Conservation (phyloP, 495 filamentous ascomycete species). For the Tricharina praecox region DNA sequence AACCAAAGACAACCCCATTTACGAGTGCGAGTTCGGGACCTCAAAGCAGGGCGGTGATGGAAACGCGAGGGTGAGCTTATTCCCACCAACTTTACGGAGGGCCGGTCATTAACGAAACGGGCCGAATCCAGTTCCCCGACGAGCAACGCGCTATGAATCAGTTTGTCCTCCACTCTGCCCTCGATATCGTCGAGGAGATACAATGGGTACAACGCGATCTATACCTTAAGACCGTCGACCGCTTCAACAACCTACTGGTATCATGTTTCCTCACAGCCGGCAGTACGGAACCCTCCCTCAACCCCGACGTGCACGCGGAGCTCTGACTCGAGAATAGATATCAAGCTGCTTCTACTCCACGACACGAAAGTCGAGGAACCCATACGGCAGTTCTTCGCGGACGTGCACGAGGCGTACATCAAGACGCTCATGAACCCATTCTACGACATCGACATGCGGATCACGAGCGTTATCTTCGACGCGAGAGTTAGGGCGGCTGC, state of each 20-base stretch:
- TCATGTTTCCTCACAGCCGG: slow-evolving; percentile 77
- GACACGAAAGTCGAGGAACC: slow-evolving; percentile 87
- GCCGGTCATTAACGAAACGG: not conserved
- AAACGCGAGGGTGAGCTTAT: slow-evolving; percentile 42
- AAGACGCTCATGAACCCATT: slow-evolving; percentile 98
- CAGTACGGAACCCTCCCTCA: slow-evolving; percentile 30
- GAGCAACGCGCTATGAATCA: slow-evolving; percentile 87
- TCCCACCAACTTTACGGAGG: too few species aligned
- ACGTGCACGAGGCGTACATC: slow-evolving; percentile 86
- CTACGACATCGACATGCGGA: slow-evolving; percentile 62
- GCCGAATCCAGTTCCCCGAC: slow-evolving; percentile 43
- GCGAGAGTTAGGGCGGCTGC: slow-evolving; percentile 64
- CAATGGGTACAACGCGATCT: slow-evolving; percentile 48
- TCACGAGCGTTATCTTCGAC: slow-evolving; percentile 73
- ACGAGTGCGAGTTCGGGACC: slow-evolving; percentile 90
- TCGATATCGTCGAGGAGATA: slow-evolving; percentile 88
- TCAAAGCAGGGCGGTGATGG: slow-evolving; percentile 89
- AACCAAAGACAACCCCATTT: slow-evolving; percentile 83
- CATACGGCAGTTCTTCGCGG: slow-evolving; percentile 76
- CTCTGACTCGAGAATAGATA: too few species aligned
- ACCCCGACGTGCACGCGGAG: not conserved
- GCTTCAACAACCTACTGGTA: slow-evolving; percentile 78
- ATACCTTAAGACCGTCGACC: slow-evolving; percentile 90
- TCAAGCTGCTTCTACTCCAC: slow-evolving; percentile 81
- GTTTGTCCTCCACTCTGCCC: slow-evolving; percentile 80